Conservation (phyloP, 176 grass and related monocot species). For the Guadua angustifolia region DNA sequence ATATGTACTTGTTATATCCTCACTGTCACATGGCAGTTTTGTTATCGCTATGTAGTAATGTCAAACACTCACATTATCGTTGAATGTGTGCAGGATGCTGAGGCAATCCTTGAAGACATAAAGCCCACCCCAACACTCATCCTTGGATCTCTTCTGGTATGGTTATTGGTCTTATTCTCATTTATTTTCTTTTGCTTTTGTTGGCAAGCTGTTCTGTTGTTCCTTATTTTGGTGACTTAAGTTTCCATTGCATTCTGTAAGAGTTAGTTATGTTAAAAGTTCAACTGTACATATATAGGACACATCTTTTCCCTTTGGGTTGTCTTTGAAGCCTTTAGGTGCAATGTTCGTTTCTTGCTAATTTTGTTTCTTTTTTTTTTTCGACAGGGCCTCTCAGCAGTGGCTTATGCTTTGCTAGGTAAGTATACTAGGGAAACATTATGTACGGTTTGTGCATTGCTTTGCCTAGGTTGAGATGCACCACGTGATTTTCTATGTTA, state of each 20-base stretch:
- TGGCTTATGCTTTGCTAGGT: conserved; percentile 78
- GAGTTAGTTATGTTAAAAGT: neutral
- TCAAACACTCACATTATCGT: conserved; percentile 13
- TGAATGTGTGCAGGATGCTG: conserved; percentile 69
- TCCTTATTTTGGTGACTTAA: neutral
- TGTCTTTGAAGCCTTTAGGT: conserved; percentile 12
- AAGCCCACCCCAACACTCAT: conserved; percentile 81
- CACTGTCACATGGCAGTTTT: neutral
- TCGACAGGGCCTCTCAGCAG: conserved; percentile 74
- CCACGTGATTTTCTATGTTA: conserved; percentile 19
- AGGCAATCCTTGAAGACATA: conserved; percentile 87
- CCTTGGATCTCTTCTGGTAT: conserved; percentile 72
- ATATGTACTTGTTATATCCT: conserved; percentile 10
- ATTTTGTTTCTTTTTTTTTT: conserved; percentile 43
- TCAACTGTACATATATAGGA: neutral
- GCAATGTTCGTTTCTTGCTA: conserved; percentile 31
- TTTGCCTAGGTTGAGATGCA: conserved; percentile 4
- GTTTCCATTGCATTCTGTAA: conserved; percentile 11
- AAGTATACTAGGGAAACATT: conserved; percentile 35
- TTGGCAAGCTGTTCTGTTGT: conserved; percentile 7
- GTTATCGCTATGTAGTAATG: neutral
- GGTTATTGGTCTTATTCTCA: conserved; percentile 7
- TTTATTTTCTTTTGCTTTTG: conserved; percentile 1
- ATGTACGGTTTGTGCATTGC: neutral
- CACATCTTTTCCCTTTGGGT: neutral